These are phyloP conservation scores for Pelagophyceae sp. DNA, from an alignment of 352 stramenopile genomes.

Conservation along the genomic window DNA sequence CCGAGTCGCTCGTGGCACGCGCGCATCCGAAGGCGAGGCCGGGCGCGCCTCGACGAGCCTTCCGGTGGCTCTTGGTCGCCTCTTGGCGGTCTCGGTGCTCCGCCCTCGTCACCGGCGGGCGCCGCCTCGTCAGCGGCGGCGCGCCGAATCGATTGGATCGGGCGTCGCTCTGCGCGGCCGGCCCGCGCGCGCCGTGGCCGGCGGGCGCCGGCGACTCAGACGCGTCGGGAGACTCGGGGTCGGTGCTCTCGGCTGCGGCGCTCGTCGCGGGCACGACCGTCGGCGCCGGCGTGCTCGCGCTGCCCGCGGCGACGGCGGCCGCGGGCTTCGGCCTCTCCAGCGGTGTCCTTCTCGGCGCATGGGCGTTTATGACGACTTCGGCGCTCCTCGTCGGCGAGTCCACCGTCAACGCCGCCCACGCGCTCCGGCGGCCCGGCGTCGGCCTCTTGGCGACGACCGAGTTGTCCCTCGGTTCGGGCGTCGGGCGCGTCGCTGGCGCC, in stretches of 20 bases:
- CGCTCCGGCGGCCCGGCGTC: slow-evolving; percentile 34
- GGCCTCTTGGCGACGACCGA: slow-evolving; percentile 38
- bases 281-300: slow-evolving; percentile 48
- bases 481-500: slow-evolving; percentile 41
- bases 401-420: slow-evolving; percentile 45
- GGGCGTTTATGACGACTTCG: slow-evolving; percentile 56
- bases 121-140: too few relatives aligned
- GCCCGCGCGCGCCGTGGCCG: too few relatives aligned
- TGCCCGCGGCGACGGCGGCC: slow-evolving; percentile 43
- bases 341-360: slow-evolving; percentile 41
- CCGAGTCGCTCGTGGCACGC: too few relatives aligned
- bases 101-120: too few relatives aligned
- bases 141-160: too few relatives aligned
- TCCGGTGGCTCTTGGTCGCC: too few relatives aligned
- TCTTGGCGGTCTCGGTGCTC: too few relatives aligned
- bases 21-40: too few relatives aligned
- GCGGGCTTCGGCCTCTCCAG: slow-evolving; percentile 49
- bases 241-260: neutral
- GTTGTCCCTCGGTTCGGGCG: slow-evolving; percentile 29
- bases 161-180: too few relatives aligned
- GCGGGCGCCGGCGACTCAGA: too few relatives aligned
- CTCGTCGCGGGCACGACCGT: slow-evolving; percentile 43
- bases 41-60: too few relatives aligned
- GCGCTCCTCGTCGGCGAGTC: slow-evolving; percentile 57
- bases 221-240: neutral